These are phyloP conservation scores for Artemisia argyi DNA, from an alignment of 129 eudicot genomes.

Conservation along the genomic window DNA sequence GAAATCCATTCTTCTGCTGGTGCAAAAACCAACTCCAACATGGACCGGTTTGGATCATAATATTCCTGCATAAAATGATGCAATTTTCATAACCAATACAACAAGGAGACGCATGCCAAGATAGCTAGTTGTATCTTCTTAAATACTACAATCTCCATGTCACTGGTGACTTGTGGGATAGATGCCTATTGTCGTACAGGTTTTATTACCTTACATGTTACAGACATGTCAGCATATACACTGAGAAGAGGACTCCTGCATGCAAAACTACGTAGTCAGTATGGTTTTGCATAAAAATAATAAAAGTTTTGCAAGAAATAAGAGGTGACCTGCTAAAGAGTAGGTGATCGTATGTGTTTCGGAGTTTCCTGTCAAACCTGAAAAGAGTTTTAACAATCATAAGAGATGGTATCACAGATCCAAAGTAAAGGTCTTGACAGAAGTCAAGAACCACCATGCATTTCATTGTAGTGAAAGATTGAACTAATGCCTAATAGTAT, in stretches of 20 bases:
- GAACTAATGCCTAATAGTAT: not conserved
- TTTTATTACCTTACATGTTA: constrained; percentile 81
- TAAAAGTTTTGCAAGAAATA: constrained; percentile 11
- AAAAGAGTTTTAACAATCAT: constrained; percentile 27
- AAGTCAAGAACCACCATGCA: constrained; percentile 4
- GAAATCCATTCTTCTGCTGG: constrained; percentile 99
- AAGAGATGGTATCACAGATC: not conserved
- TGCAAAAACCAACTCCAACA: constrained; percentile 98
- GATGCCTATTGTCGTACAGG: not conserved
- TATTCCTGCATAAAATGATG: constrained; percentile 72
- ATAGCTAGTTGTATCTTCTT: not conserved
- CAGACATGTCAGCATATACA: constrained; percentile 99
- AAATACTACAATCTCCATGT: not conserved
- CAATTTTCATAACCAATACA: not conserved
- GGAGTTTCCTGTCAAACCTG: constrained; percentile 98
- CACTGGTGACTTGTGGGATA: not conserved
- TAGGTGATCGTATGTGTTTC: constrained; percentile 88
- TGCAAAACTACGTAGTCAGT: constrained; percentile 7
- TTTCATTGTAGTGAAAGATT: not conserved
- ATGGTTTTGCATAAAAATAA: not conserved
- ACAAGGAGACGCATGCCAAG: not conserved
- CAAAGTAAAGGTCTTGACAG: not conserved
- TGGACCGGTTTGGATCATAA: constrained; percentile 78
- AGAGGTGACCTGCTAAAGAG: constrained; percentile 70
- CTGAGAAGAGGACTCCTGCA: constrained; percentile 96